Percentiles rank a stretch among this genome's conserved stretches.
phyloP scores from a whole-genome alignment of 805 yeast genomes.

The Metschnikowia kunwiensis region DNA sequence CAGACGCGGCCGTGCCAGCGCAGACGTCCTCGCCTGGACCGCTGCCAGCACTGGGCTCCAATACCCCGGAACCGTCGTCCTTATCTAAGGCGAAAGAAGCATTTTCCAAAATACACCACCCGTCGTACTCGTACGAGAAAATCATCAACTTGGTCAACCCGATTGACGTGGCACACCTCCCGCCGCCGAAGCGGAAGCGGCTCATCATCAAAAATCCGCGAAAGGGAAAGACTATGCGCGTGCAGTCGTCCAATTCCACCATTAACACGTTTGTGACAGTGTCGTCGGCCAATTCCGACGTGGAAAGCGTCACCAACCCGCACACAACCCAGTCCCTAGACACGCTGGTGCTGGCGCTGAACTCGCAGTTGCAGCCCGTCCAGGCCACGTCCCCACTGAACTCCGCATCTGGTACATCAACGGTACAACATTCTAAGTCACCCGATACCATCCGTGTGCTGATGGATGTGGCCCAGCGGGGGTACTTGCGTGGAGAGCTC shows the following conservation, averaged over 20 bases:
- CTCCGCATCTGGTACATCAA: not conserved
- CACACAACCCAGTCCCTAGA: not conserved
- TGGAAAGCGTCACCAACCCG: conserved; percentile 3
- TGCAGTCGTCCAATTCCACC: conserved; percentile 36
- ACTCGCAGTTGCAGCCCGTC: not conserved
- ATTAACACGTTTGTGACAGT: conserved; percentile 29
- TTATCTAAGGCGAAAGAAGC: conserved; percentile 22
- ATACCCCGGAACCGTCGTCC: conserved; percentile 1
- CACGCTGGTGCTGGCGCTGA: not conserved
- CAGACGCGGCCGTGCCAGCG: conserved; percentile 12
- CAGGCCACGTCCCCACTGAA: conserved; percentile 4
- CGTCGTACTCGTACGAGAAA: conserved; percentile 50
- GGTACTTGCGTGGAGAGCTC: conserved; percentile 74
- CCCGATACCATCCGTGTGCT: conserved; percentile 36
- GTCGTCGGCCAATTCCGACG: conserved; percentile 33
- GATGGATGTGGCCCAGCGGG: conserved; percentile 50
- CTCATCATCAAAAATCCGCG: conserved; percentile 58
- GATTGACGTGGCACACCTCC: conserved; percentile 64
- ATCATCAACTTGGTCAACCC: conserved; percentile 64
- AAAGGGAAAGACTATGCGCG: conserved; percentile 27
- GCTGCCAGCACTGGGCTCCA: not conserved
- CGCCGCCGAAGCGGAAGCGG: conserved; percentile 63
- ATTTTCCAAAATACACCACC: conserved; percentile 25
- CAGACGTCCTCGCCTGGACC: not conserved
- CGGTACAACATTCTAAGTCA: not conserved